phyloP scores from a whole-genome alignment of 192 early-diverging fungal genomes.

The Thoreauomyces humboldtii region DNA sequence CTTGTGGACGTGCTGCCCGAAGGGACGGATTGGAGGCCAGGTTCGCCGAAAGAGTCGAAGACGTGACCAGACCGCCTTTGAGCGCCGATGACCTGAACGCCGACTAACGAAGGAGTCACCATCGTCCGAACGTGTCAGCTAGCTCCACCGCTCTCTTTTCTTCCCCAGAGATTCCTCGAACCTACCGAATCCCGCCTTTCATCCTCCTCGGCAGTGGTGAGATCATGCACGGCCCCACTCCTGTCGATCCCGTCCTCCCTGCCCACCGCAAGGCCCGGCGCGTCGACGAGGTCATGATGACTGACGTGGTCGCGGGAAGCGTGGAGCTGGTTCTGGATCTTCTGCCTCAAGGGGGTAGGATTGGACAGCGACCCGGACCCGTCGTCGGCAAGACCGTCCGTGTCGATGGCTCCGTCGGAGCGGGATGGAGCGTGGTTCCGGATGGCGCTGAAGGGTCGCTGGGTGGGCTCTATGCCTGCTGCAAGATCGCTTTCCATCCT shows the following conservation, averaged over 20 bases:
- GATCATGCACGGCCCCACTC: slow-evolving; percentile 18
- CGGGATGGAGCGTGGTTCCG: neutral
- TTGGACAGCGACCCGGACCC: no score
- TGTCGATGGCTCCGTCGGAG: neutral
- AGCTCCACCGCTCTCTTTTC: no score
- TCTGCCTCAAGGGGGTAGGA: no score
- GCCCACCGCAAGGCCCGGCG: neutral
- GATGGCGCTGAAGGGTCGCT: slow-evolving; percentile 19
- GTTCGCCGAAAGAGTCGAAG: slow-evolving; percentile 18
- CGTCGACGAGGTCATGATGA: slow-evolving; percentile 7
- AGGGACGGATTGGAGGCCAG: slow-evolving; percentile 3
- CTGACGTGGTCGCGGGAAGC: slow-evolving; percentile 18
- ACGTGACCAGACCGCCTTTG: slow-evolving; percentile 8
- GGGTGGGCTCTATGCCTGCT: slow-evolving; percentile 7
- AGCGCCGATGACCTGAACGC: slow-evolving; percentile 6
- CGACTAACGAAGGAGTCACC: no score
- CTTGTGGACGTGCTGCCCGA: no score
- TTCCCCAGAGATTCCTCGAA: no score
- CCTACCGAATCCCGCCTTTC: slow-evolving; percentile 1
- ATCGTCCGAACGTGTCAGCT: no score
- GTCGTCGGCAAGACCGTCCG: neutral
- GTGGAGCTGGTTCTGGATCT: neutral
- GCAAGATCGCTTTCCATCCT: slow-evolving; percentile 23
- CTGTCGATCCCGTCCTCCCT: slow-evolving; percentile 13
- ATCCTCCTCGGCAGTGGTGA: neutral